Percentiles rank a stretch among this genome's conserved stretches.
phyloP scores from a whole-genome alignment of 2,329 filamentous ascomycete genomes.

The Claviceps citrina region DNA sequence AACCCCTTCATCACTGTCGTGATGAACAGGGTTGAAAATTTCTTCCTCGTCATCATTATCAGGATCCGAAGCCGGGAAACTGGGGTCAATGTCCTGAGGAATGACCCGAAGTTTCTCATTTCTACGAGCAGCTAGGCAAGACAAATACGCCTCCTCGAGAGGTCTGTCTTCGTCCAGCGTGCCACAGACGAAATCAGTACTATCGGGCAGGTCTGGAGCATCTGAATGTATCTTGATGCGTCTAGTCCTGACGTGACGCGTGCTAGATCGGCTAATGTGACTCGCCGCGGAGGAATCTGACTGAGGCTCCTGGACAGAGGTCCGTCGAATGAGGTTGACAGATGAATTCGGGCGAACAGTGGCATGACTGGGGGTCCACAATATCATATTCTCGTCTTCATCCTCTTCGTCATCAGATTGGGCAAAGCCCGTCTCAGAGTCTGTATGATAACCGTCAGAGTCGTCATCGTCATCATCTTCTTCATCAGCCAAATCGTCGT shows the following conservation, averaged over 20 bases:
- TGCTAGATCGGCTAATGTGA: constrained; percentile 12
- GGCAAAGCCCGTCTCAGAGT: constrained; percentile 52
- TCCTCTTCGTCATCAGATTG: constrained; percentile 54
- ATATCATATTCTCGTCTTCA: constrained; percentile 46
- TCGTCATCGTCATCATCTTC: constrained; percentile 40
- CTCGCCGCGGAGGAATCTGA: constrained; percentile 49
- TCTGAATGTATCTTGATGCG: constrained; percentile 22
- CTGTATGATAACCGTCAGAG: constrained; percentile 60
- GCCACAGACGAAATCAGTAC: constrained; percentile 97
- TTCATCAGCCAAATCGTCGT: constrained; percentile 34
- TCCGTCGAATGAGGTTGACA: constrained; percentile 17
- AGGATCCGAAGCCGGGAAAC: constrained; percentile 86
- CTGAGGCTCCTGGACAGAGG: constrained; percentile 29
- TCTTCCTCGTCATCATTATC: constrained; percentile 73
- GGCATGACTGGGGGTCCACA: constrained; percentile 37
- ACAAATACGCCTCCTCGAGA: constrained; percentile 84
- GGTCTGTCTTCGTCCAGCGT: constrained; percentile 91
- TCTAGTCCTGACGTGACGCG: constrained; percentile 13
- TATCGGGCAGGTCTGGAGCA: constrained; percentile 80
- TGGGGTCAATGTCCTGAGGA: constrained; percentile 95
- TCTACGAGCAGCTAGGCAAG: constrained; percentile 66
- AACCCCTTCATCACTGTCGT: constrained; percentile 52
- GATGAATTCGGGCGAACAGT: constrained; percentile 22
- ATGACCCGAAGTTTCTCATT: constrained; percentile 66
- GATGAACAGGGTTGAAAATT: constrained; percentile 37